Evolutionary conservation across 2,329 filamentous ascomycete species (phyloP), one percentile per base, ranked within the genome.

Genomic region (Monilinia fructigena): DNA sequence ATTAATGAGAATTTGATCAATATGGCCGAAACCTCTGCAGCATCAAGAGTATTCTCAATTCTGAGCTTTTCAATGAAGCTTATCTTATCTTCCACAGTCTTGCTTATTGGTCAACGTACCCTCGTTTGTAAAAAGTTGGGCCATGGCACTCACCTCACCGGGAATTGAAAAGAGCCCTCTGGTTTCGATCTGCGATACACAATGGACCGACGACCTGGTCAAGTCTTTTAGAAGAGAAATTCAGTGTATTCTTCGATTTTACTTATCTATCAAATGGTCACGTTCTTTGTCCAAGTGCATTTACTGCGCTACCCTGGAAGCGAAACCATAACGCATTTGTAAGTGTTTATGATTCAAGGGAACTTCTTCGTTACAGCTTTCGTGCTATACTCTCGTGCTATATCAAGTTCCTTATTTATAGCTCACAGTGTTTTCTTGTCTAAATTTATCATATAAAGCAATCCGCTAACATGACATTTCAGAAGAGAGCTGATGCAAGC

Each of bases 401-500:
- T 26, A 23, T 3, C 20, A 35, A 4, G 12, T 18, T 23, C 20
- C 4, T n/a, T 50, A 14, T 38, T 4, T 23, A 23, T 20, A 28
- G 23, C 7, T 48, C 31, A 20, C 12, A 50, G 16, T 58, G 2
- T 7, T 58, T 28, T 1, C 18, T 20, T 3, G 26, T 50, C 11
- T 31, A 14, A 60, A 38, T 8, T 7, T 60, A 50, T 12, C 11
- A 26, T 26, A 26, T 14, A 12, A 14, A 23, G 31, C 58, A 18
- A 18, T 8, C 20, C 28, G 18, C 58, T 61, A 20, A 61, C 45
- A 50, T 16, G 8, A 38, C 8, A 5, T 35, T 50, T 26, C 18
- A 61, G 58, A 59, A 60, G 16, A 65, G 63, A 61, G 63, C 63
- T 5, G 55, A 65, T 53, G 63, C 63, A 31, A 65, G 47, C 47